Percentiles rank a stretch among this genome's conserved stretches.
Conservation (phyloP, 2,329 filamentous ascomycete species). For the Rutstroemia sydowiana region DNA sequence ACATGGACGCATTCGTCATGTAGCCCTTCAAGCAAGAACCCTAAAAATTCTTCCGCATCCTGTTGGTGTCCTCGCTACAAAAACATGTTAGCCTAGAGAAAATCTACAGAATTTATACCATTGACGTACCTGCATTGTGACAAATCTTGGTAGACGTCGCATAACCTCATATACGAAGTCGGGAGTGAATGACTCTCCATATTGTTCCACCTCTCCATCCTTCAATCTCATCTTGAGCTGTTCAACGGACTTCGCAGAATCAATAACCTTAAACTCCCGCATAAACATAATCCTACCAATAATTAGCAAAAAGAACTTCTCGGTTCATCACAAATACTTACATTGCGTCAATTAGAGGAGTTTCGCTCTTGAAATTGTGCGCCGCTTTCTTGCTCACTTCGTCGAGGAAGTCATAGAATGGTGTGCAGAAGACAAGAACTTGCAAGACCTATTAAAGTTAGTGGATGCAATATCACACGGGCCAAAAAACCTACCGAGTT, state of each 20-base stretch:
- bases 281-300: slow-evolving; percentile 79
- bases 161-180: slow-evolving; percentile 96
- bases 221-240: slow-evolving; percentile 69
- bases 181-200: slow-evolving; percentile 84
- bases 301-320: slow-evolving; percentile 10
- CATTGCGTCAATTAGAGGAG: slow-evolving; percentile 90
- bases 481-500: slow-evolving; percentile 70
- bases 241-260: slow-evolving; percentile 67
- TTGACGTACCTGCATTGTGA: slow-evolving; percentile 73
- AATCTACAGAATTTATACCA: slow-evolving; percentile 3
- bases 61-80: slow-evolving; percentile 83
- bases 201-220: slow-evolving; percentile 76
- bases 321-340: slow-evolving; percentile 39
- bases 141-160: slow-evolving; percentile 76
- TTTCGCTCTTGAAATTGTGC: slow-evolving; percentile 92
- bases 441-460: slow-evolving; percentile 69
- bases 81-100: slow-evolving; percentile 20
- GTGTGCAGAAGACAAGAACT: slow-evolving; percentile 86
- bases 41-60: slow-evolving; percentile 94
- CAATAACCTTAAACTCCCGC: slow-evolving; percentile 81
- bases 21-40: slow-evolving; percentile 83
- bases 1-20: slow-evolving; percentile 85
- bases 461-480: slow-evolving; percentile 11
- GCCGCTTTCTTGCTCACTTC: slow-evolving; percentile 75
- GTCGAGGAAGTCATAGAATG: slow-evolving; percentile 91